phyloP scores from a whole-genome alignment of 2,329 filamentous ascomycete species.

The Penicillium capsulatum region DNA sequence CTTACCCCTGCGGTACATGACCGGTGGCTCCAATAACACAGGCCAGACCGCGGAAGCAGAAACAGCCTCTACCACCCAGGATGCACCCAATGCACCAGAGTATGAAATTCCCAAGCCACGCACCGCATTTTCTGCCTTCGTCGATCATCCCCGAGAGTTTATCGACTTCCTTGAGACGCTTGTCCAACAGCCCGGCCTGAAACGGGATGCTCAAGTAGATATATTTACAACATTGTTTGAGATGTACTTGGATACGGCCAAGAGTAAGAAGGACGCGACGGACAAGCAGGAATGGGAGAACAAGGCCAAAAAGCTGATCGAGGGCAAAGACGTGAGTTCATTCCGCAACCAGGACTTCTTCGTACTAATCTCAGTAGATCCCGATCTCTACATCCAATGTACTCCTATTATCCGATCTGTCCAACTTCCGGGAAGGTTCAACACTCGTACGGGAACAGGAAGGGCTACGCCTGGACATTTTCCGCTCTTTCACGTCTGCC shows the following conservation, averaged over 20 bases:
- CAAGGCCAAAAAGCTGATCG: slow-evolving; percentile 85
- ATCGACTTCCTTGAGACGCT: slow-evolving; percentile 90
- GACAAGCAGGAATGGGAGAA: slow-evolving; percentile 78
- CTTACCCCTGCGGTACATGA: slow-evolving; percentile 82
- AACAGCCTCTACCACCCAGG: slow-evolving; percentile 23
- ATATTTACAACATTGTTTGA: slow-evolving; percentile 94
- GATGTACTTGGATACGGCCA: slow-evolving; percentile 92
- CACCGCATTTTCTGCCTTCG: slow-evolving; percentile 91
- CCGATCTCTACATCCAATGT: slow-evolving; percentile 95
- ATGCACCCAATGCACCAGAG: slow-evolving; percentile 43
- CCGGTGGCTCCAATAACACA: slow-evolving; percentile 50
- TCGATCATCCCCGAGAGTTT: slow-evolving; percentile 88
- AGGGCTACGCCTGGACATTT: slow-evolving; percentile 88
- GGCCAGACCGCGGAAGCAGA: slow-evolving; percentile 26
- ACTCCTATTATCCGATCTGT: slow-evolving; percentile 83
- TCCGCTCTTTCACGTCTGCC: slow-evolving; percentile 88
- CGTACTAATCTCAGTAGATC: slow-evolving; percentile 37
- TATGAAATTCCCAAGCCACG: slow-evolving; percentile 80
- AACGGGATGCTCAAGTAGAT: slow-evolving; percentile 72
- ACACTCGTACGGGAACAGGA: slow-evolving; percentile 91
- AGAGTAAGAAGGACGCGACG: slow-evolving; percentile 61
- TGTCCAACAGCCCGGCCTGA: slow-evolving; percentile 66
- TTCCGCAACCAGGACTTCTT: slow-evolving; percentile 10
- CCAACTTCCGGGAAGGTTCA: slow-evolving; percentile 83
- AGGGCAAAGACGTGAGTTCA: slow-evolving; percentile 61